Conservation (phyloP, 169 alveolate genomes). For the Plasmodium malariae region DNA sequence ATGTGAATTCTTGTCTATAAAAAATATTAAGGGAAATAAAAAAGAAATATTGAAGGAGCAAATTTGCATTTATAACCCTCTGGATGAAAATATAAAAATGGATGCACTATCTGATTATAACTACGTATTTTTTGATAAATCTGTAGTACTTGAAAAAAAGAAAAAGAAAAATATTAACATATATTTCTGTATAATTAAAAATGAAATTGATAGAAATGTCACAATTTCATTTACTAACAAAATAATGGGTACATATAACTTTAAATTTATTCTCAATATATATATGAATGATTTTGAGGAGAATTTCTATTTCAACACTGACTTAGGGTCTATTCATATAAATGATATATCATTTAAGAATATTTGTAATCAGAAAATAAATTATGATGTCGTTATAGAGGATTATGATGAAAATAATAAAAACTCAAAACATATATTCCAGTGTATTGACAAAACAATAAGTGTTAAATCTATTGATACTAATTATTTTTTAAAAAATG, state of each 20-base stretch:
- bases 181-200: slow-evolving; percentile 59
- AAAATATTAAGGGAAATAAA: slow-evolving; percentile 43
- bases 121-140: slow-evolving; percentile 49
- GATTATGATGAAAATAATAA: slow-evolving; percentile 71
- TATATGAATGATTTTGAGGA: slow-evolving; percentile 57
- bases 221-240: slow-evolving; percentile 48
- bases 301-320: slow-evolving; percentile 70
- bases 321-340: slow-evolving; percentile 63
- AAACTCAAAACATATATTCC: slow-evolving; percentile 52
- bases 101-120: slow-evolving; percentile 59
- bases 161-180: slow-evolving; percentile 46
- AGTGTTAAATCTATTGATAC: slow-evolving; percentile 58
- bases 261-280: slow-evolving; percentile 70
- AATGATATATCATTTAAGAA: slow-evolving; percentile 73
- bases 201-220: slow-evolving; percentile 40
- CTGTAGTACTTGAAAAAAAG: slow-evolving; percentile 47
- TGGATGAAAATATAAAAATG: slow-evolving; percentile 64
- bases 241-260: slow-evolving; percentile 41
- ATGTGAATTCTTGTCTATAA: slow-evolving; percentile 27
- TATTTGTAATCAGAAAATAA: slow-evolving; percentile 72
- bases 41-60: slow-evolving; percentile 61
- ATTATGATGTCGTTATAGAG: slow-evolving; percentile 72
- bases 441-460: slow-evolving; percentile 56
- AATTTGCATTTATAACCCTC: slow-evolving; percentile 54
- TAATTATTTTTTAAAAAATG: slow-evolving; percentile 49